Evolutionary conservation across 345 rosid species (phyloP).

Genomic region (Eutrema yunnanense): DNA sequence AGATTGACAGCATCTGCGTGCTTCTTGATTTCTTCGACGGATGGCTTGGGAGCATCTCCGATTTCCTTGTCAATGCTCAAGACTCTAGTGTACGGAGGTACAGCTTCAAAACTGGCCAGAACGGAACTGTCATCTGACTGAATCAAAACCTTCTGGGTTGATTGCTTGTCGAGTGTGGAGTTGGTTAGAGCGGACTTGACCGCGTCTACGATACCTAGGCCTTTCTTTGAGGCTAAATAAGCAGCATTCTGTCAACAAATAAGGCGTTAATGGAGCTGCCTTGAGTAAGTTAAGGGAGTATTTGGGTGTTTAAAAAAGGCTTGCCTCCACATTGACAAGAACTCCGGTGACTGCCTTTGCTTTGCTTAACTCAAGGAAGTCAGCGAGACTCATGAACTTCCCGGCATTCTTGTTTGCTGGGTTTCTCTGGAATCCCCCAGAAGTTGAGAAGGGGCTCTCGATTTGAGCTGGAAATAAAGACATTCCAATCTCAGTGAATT

Average conservation of each 20-base stretch:
- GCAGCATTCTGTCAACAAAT: slow-evolving; percentile 59
- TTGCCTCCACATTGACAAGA: slow-evolving; percentile 63
- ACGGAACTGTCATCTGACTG: slow-evolving; percentile 77
- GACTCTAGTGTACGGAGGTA: slow-evolving; percentile 51
- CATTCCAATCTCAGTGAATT: background rate
- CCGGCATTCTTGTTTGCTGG: slow-evolving; percentile 69
- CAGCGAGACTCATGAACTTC: slow-evolving; percentile 51
- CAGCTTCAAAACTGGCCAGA: slow-evolving; percentile 40
- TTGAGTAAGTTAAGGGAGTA: background rate
- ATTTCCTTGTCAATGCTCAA: slow-evolving; percentile 39
- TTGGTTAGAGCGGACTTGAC: slow-evolving; percentile 48
- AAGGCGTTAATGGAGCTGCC: background rate
- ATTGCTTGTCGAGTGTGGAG: slow-evolving; percentile 69
- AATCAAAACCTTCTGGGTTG: slow-evolving; percentile 64
- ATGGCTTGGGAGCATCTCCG: slow-evolving; percentile 45
- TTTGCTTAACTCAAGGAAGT: slow-evolving; percentile 71
- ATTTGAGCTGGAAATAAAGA: slow-evolving; percentile 59
- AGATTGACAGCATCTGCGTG: slow-evolving; percentile 57
- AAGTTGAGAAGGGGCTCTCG: slow-evolving; percentile 42
- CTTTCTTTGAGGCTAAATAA: slow-evolving; percentile 74
- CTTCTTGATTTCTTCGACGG: slow-evolving; percentile 61
- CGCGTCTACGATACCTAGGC: slow-evolving; percentile 48
- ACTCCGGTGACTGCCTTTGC: slow-evolving; percentile 65
- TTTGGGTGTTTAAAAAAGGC: background rate
- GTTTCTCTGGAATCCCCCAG: slow-evolving; percentile 39